Evolutionary conservation across 345 rosid genomes (phyloP).

Genomic region (Euclidium syriacum): DNA sequence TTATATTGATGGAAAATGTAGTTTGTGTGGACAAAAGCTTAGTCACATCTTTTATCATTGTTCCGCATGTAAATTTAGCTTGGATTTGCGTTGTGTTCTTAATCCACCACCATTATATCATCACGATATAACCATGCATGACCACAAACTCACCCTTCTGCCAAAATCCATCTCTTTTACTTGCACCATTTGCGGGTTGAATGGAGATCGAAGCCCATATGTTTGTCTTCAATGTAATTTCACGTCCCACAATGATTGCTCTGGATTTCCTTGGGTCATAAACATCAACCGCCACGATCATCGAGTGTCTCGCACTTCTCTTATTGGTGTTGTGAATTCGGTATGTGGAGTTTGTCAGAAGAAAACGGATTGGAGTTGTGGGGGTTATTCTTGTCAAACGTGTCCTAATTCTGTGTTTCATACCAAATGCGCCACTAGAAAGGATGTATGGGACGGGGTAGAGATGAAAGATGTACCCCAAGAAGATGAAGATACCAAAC

Average conservation of each 20-base stretch:
- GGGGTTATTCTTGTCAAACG: too few species aligned
- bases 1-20: too few species aligned
- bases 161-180: not conserved
- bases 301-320: not conserved
- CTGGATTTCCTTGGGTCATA: too few species aligned
- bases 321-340: not conserved
- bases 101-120: not conserved
- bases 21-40: not conserved
- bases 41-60: not conserved
- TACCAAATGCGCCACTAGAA: too few species aligned
- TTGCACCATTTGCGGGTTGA: too few species aligned
- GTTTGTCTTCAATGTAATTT: not conserved
- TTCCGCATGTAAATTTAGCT: not conserved
- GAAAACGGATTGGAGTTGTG: too few species aligned
- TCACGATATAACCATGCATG: not conserved
- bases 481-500: too few species aligned
- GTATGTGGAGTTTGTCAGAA: too few species aligned
- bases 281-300: not conserved
- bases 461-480: too few species aligned
- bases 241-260: not conserved
- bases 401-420: too few species aligned
- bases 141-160: not conserved
- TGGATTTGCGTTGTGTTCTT: not conserved
- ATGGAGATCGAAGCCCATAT: not conserved
- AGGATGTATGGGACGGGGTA: too few species aligned